Base-by-base conservation (phyloP, 192 early-diverging fungal species). In the Mortierella alpina region DNA sequence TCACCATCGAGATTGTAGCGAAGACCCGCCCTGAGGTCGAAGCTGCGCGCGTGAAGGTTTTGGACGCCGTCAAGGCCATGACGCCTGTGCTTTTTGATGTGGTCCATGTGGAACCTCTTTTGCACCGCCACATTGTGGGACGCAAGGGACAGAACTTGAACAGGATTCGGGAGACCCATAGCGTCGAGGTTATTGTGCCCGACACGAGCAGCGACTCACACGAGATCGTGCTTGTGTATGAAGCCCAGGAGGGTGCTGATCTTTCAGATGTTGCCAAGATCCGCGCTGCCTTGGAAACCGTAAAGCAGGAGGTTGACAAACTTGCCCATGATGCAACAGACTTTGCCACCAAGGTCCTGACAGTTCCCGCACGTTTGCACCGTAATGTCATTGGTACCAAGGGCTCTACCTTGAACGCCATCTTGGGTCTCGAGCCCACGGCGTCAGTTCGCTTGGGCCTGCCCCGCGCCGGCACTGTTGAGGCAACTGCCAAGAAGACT, bases 121-220 rank as follows among this genome's bases (percentile, higher is more conserved):
- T 97, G 58, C 94, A 95, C 80, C 79, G 89, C 14, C 85, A 91
- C 74, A 87, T 93, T 53, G 83, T 86, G 22, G 91, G 91, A 53
- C 87, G 86, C 66, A 88, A 90, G 60, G 91, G 90, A 7, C 77
- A 85, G 61, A 90, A 88, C 57, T 73, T 91, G 6, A 86, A 88
- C 41, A 90, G 94, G 17, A 84, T 95, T 69, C 90, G 91, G 54
- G 81, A 88, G 7, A 76, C 85, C 46, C 88, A 91, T 46, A 83
- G 82, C 15, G 92, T 96, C 6, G 94, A 93, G 68, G 86, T 95
- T 7, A 88, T 98, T 62, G 91, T 96, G n/a, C 93, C 95, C 41
- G 83, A 89, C 66, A 85, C 85, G 60, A 73, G 83, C 59, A 88
- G 92, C 11, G 87, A 90, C 39, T 87, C 84, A n/a, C 86, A 90